Evolutionary conservation across 306 rosid genomes (phyloP).

Genomic region (Ochetophila trinervis): DNA sequence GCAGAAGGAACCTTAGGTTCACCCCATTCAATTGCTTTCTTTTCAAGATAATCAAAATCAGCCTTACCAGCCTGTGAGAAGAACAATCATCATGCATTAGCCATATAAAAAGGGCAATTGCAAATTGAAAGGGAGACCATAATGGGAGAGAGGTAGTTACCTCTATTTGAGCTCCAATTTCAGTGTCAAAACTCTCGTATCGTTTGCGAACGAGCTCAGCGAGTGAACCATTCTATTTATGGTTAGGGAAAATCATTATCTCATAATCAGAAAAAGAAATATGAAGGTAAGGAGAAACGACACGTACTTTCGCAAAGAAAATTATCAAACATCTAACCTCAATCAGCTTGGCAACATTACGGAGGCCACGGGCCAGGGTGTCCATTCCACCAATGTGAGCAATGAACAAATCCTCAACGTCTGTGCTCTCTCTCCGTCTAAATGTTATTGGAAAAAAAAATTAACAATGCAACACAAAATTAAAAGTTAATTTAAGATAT

Average conservation of each 20-base stretch:
- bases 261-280: slow-evolving; percentile 3
- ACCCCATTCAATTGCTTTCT: slow-evolving; percentile 80
- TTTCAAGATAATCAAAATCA: slow-evolving; percentile 87
- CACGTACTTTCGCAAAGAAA: not conserved
- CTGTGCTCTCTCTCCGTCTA: slow-evolving; percentile 96
- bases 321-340: slow-evolving; percentile 43
- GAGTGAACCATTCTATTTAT: slow-evolving; percentile 70
- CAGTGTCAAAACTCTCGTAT: slow-evolving; percentile 75
- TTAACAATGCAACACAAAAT: not conserved
- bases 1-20: slow-evolving; percentile 88
- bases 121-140: not conserved
- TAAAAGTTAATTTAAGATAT: not conserved
- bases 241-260: no score
- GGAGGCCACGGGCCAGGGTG: slow-evolving; percentile 87
- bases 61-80: slow-evolving; percentile 78
- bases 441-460: slow-evolving; percentile 1
- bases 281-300: not conserved
- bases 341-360: slow-evolving; percentile 69
- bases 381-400: slow-evolving; percentile 91
- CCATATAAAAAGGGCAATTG: slow-evolving; percentile 5
- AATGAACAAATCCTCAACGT: slow-evolving; percentile 90
- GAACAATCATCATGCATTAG: slow-evolving; percentile 25
- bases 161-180: slow-evolving; percentile 76
- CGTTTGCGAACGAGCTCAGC: slow-evolving; percentile 77
- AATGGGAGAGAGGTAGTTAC: slow-evolving; percentile 28